Evolutionary conservation across 2,329 filamentous ascomycete species (phyloP).

Genomic region (Botrytis fragariae): DNA sequence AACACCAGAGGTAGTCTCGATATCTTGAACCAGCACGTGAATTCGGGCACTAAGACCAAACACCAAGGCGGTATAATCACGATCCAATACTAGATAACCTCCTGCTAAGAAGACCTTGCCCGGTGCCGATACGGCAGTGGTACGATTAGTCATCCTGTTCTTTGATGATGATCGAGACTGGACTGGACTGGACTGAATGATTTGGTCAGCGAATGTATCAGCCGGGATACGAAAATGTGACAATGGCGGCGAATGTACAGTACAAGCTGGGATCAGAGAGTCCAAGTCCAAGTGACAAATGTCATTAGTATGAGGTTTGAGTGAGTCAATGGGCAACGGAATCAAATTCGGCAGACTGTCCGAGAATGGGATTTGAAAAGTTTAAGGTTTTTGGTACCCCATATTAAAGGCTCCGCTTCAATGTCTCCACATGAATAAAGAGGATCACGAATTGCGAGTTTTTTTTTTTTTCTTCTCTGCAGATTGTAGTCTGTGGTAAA

Average conservation of each 20-base stretch:
- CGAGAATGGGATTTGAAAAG: neutral
- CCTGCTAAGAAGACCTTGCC: conserved; percentile 95
- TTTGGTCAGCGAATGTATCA: neutral
- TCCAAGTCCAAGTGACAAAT: neutral
- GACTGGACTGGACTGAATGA: neutral
- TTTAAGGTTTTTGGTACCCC: neutral
- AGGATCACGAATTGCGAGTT: neutral
- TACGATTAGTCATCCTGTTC: conserved; percentile 18
- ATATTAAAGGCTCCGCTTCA: neutral
- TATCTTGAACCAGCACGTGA: conserved; percentile 59
- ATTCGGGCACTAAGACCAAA: conserved; percentile 67
- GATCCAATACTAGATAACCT: conserved; percentile 91
- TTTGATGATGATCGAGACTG: neutral
- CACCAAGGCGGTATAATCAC: conserved; percentile 74
- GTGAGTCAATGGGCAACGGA: neutral
- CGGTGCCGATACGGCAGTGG: conserved; percentile 70
- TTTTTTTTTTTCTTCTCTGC: conserved; percentile 1
- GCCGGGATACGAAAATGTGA: neutral
- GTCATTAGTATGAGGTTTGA: neutral
- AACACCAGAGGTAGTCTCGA: conserved; percentile 60
- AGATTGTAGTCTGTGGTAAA: neutral
- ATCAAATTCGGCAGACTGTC: neutral
- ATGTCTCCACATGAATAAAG: neutral
- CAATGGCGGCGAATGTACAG: neutral
- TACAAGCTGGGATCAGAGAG: neutral